A percentile compares a stretch with the other conserved stretches of the same genome.
Conservation (phyloP, 371 early-diverging fungal genomes). For the Mucor plumbeus region DNA sequence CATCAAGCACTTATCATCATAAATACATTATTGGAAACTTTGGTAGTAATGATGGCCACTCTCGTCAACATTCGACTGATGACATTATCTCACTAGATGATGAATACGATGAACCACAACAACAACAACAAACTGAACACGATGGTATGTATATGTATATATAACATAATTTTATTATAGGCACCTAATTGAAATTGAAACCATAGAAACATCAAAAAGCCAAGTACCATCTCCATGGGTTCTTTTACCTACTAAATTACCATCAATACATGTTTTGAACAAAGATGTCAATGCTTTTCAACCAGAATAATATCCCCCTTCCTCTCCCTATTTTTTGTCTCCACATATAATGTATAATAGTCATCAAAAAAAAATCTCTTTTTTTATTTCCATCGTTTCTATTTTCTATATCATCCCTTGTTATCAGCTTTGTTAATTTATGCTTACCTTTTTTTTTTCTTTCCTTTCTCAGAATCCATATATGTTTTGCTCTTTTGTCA, state of each 20-base stretch:
- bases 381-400: not conserved
- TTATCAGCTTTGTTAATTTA: not conserved
- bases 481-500: too few relatives aligned
- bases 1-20: not conserved
- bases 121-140: not conserved
- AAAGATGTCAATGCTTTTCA: constrained; percentile 13
- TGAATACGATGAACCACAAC: not conserved
- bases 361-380: not conserved
- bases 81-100: not conserved
- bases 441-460: not conserved
- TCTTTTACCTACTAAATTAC: constrained; percentile 16
- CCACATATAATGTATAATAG: not conserved
- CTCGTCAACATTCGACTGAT: not conserved
- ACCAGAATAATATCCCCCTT: constrained; percentile 7
- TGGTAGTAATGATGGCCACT: not conserved
- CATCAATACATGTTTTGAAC: constrained; percentile 23
- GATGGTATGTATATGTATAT: not conserved
- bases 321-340: not conserved
- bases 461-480: not conserved
- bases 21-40: not conserved
- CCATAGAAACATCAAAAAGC: not conserved
- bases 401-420: not conserved
- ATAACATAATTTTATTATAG: not conserved
- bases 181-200: not conserved
- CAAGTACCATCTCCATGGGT: constrained; percentile 20